Percentiles rank a stretch among this genome's conserved stretches.
phyloP scores from a whole-genome alignment of 2,329 filamentous ascomycete species.

The Ceratocystis ficicola region DNA sequence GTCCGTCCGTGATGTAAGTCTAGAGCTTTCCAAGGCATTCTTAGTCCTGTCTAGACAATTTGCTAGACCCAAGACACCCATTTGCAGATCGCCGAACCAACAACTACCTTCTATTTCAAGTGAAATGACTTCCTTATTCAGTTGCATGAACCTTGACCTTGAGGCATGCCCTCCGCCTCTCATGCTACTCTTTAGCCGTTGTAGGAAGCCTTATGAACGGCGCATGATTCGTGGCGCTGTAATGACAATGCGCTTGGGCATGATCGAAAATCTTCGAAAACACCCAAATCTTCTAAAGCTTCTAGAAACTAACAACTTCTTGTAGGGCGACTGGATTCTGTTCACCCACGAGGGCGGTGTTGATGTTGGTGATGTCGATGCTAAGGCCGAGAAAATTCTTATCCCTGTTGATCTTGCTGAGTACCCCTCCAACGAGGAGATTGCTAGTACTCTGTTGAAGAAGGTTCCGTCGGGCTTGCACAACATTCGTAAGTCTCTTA shows the following conservation, averaged over 20 bases:
- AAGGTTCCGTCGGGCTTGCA: slow-evolving; percentile 92
- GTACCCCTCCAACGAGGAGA: slow-evolving; percentile 92
- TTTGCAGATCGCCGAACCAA: too few species aligned
- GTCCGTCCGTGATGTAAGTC: slow-evolving; percentile 95
- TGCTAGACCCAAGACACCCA: too few species aligned
- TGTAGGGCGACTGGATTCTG: slow-evolving; percentile 95
- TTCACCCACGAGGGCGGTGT: slow-evolving; percentile 99
- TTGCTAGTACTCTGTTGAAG: slow-evolving; percentile 71
- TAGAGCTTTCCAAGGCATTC: background rate
- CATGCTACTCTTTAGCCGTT: background rate
- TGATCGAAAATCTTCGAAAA: background rate
- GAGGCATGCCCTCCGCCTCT: background rate
- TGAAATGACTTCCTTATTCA: background rate
- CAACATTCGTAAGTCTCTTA: slow-evolving; percentile 52
- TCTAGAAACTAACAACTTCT: slow-evolving; percentile 27
- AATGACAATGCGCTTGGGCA: background rate
- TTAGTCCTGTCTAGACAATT: background rate
- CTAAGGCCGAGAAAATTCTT: slow-evolving; percentile 96
- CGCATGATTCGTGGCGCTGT: background rate
- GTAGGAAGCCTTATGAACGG: background rate
- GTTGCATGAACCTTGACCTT: background rate
- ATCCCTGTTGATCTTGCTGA: slow-evolving; percentile 89
- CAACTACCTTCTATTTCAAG: background rate
- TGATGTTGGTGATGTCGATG: slow-evolving; percentile 97
- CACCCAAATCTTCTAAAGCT: background rate